Percentiles rank a stretch among this genome's conserved stretches.
phyloP scores from a whole-genome alignment of 2,329 filamentous ascomycete genomes.

The Berkeleyomyces rouxiae region DNA sequence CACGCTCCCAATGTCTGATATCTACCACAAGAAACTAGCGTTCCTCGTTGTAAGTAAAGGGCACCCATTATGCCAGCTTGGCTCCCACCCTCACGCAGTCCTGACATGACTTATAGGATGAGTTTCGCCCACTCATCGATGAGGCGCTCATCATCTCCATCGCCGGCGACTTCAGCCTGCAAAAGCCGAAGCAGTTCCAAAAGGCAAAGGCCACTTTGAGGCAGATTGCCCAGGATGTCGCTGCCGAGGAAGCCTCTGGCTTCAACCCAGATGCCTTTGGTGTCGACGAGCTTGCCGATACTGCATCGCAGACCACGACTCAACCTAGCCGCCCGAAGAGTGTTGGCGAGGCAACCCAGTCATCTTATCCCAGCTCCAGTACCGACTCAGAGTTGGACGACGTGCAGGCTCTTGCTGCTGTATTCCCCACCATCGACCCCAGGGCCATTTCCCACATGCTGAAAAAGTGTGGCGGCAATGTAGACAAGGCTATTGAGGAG shows the following conservation, averaged over 20 bases:
- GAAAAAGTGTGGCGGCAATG: background rate
- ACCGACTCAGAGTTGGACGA: background rate
- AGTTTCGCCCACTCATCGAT: conserved; percentile 61
- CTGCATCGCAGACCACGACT: conserved; percentile 4
- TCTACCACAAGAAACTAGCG: background rate
- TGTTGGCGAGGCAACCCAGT: conserved; percentile 7
- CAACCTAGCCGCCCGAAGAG: conserved; percentile 6
- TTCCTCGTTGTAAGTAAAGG: conserved; percentile 4
- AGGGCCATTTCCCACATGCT: conserved; percentile 3
- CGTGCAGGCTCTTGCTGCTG: conserved; percentile 5
- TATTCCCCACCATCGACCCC: conserved; percentile 6
- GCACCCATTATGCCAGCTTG: too few species aligned
- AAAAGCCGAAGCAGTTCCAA: conserved; percentile 32
- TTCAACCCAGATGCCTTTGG: conserved; percentile 56
- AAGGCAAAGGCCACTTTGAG: conserved; percentile 44
- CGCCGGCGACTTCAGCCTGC: conserved; percentile 53
- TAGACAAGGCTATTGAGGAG: conserved; percentile 50
- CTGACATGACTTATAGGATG: conserved; percentile 30
- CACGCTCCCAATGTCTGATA: conserved; percentile 3
- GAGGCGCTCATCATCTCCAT: conserved; percentile 63
- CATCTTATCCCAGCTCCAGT: conserved; percentile 5
- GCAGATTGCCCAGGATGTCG: conserved; percentile 46
- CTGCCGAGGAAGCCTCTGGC: conserved; percentile 50
- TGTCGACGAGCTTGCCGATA: conserved; percentile 13
- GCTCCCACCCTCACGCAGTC: background rate